phyloP scores from a whole-genome alignment of 306 rosid species.

The Arachis stenosperma region DNA sequence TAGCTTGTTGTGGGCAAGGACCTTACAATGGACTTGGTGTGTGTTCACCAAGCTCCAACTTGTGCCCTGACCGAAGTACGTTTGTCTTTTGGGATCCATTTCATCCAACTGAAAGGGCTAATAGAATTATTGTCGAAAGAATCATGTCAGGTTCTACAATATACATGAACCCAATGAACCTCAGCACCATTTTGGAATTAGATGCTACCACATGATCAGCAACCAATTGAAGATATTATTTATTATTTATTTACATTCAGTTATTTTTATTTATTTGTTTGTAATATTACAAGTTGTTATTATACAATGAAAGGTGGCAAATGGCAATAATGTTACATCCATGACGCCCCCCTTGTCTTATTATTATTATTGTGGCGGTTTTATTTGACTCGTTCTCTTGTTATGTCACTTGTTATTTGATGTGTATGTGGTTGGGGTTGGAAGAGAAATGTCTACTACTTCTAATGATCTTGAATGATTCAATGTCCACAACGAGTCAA shows the following conservation, averaged over 20 bases:
- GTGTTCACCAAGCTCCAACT: slow-evolving; percentile 56
- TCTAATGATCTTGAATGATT: not conserved
- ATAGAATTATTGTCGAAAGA: slow-evolving; percentile 52
- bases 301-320: too few relatives aligned
- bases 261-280: too few relatives aligned
- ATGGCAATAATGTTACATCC: not conserved
- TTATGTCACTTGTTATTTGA: not conserved
- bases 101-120: slow-evolving; percentile 77
- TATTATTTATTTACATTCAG: too few relatives aligned
- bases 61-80: slow-evolving; percentile 57
- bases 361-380: not conserved
- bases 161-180: slow-evolving; percentile 76
- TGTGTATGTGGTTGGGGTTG: not conserved
- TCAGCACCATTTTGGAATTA: slow-evolving; percentile 59
- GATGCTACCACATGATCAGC: slow-evolving; percentile 41
- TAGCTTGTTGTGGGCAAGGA: slow-evolving; percentile 86
- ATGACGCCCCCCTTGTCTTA: not conserved
- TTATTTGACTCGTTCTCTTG: not conserved
- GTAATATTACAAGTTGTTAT: too few relatives aligned
- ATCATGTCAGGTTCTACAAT: slow-evolving; percentile 53
- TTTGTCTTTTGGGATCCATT: slow-evolving; percentile 75
- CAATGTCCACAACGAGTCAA: not conserved
- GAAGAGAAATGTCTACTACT: not conserved
- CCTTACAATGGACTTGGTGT: slow-evolving; percentile 78
- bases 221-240: not conserved